These are phyloP conservation scores for Diplogelasinospora grovesii DNA, from an alignment of 495 filamentous ascomycete species.

Conservation along the genomic window DNA sequence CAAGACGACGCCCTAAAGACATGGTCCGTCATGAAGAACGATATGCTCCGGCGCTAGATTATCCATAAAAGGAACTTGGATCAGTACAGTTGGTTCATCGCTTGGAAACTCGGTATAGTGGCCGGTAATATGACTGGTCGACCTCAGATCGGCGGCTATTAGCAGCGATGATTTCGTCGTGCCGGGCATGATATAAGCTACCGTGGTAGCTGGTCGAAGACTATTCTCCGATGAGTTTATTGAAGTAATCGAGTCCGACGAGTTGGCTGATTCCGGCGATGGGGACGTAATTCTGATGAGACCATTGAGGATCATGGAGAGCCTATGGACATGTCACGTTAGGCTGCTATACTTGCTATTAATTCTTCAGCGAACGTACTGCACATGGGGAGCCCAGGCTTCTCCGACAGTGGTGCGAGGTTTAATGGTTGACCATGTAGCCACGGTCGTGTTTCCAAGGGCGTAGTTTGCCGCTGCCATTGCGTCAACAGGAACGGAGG, in stretches of 20 bases:
- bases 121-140: conserved; percentile 17
- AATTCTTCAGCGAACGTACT: conserved; percentile 6
- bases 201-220: not conserved
- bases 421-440: conserved; percentile 21
- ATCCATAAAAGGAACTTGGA: conserved; percentile 21
- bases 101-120: conserved; percentile 26
- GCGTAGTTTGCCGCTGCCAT: conserved; percentile 23
- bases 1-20: no score
- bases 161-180: conserved; percentile 17
- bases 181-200: conserved; percentile 22
- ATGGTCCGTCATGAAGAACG: conserved; percentile 19
- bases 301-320: conserved; percentile 23
- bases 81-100: conserved; percentile 21
- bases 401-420: conserved; percentile 19
- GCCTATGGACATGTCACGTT: no score
- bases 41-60: conserved; percentile 16
- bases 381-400: conserved; percentile 23
- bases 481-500: conserved; percentile 16
- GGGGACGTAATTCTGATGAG: conserved; percentile 24
- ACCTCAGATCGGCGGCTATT: conserved; percentile 23
- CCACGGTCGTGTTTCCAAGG: conserved; percentile 17
- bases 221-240: no score
- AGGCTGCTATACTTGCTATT: not conserved
- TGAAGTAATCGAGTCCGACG: not conserved
- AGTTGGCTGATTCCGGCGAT: conserved; percentile 6